Conservation (phyloP, 495 filamentous ascomycete species). For the Cercophora newfieldiana region DNA sequence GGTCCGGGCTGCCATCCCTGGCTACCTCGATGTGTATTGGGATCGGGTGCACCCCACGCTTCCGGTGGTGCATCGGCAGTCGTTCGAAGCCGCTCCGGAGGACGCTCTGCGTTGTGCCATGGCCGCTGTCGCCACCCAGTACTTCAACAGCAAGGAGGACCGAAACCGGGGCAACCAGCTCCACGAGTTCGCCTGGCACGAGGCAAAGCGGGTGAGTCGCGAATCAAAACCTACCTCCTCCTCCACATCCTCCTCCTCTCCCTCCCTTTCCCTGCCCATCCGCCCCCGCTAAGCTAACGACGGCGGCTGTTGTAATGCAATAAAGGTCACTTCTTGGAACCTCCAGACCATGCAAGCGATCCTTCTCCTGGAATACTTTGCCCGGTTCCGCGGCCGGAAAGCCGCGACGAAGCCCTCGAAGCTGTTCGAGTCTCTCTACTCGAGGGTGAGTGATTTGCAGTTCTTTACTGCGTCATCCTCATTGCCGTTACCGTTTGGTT, state of each 20-base stretch:
- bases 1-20: slow-evolving; percentile 35
- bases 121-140: slow-evolving; percentile 51
- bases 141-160: slow-evolving; percentile 45
- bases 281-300: slow-evolving; percentile 16
- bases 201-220: slow-evolving; percentile 39
- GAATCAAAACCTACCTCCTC: not conserved
- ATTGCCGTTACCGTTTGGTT: slow-evolving; percentile 28
- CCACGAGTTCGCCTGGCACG: slow-evolving; percentile 48
- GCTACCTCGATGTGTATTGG: slow-evolving; percentile 50
- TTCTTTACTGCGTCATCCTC: slow-evolving; percentile 33
- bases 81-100: slow-evolving; percentile 39
- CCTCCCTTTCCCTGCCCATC: not conserved
- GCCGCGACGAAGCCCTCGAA: slow-evolving; percentile 44
- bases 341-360: slow-evolving; percentile 56
- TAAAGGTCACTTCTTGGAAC: slow-evolving; percentile 45
- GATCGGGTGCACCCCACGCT: slow-evolving; percentile 41
- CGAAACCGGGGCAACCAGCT: slow-evolving; percentile 45
- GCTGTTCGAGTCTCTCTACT: slow-evolving; percentile 52
- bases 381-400: slow-evolving; percentile 53
- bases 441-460: slow-evolving; percentile 48
- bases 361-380: slow-evolving; percentile 56
- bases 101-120: slow-evolving; percentile 48
- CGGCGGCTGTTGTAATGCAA: not conserved
- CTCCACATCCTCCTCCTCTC: not conserved
- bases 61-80: slow-evolving; percentile 45